These are phyloP conservation scores for Nicotiana noctiflora DNA, from an alignment of 257 asterid genomes.

Conservation along the genomic window DNA sequence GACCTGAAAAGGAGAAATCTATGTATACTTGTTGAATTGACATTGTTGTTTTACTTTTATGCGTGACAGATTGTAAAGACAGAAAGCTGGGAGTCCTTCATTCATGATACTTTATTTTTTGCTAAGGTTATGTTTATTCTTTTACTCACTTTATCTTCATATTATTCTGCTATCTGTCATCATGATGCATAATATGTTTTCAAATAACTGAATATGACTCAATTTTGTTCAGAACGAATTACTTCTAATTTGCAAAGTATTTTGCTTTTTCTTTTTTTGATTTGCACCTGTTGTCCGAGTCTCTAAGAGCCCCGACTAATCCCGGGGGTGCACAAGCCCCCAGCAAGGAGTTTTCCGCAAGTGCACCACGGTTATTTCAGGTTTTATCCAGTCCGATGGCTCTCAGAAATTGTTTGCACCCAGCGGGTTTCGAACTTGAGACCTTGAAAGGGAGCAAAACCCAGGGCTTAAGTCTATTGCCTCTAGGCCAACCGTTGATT, in stretches of 20 bases:
- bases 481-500: no score
- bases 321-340: no score
- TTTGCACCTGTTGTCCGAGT: no score
- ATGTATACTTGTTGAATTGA: neutral
- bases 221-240: neutral
- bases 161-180: neutral
- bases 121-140: constrained; percentile 51
- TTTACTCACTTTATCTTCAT: constrained; percentile 5
- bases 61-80: constrained; percentile 59
- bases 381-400: no score
- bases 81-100: constrained; percentile 85
- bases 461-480: no score
- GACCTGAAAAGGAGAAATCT: neutral
- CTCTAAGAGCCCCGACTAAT: no score
- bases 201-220: neutral
- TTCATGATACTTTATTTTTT: constrained; percentile 50
- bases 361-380: no score
- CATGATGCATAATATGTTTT: neutral
- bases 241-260: neutral
- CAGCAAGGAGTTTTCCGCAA: no score
- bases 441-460: no score
- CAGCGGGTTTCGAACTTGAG: no score
- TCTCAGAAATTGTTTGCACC: no score
- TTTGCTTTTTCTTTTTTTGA: no score
- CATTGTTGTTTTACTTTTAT: constrained; percentile 13